These are phyloP conservation scores for Debaryomyces nepalensis DNA, from an alignment of 1,139 yeast species.

Conservation along the genomic window DNA sequence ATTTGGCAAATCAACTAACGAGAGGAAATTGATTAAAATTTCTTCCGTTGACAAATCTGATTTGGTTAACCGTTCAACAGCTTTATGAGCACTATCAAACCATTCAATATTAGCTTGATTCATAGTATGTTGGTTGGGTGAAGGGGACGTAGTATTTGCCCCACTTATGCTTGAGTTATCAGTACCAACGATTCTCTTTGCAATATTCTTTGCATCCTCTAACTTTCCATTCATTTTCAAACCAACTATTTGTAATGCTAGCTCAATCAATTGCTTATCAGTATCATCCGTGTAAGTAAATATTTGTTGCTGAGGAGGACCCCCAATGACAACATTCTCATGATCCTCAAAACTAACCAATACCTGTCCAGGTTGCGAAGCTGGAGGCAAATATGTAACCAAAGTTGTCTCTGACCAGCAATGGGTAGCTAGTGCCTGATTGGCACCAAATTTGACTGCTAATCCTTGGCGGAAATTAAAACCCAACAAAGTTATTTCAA, in stretches of 20 bases:
- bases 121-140: conserved; percentile 13
- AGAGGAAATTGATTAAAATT: conserved; percentile 64
- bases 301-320: conserved; percentile 54
- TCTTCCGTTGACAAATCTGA: conserved; percentile 58
- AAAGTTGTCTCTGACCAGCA: conserved; percentile 96
- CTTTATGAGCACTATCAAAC: conserved; percentile 53
- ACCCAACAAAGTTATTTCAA: conserved; percentile 89
- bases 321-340: conserved; percentile 34
- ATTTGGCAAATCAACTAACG: conserved; percentile 63
- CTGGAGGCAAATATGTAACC: conserved; percentile 92
- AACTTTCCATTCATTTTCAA: conserved; percentile 91
- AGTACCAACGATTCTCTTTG: conserved; percentile 80
- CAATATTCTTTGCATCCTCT: conserved; percentile 91
- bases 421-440: conserved; percentile 83
- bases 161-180: conserved; percentile 26
- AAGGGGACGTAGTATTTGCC: conserved; percentile 4
- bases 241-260: conserved; percentile 93
- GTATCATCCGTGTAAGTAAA: conserved; percentile 93
- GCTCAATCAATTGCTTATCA: conserved; percentile 86
- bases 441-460: conserved; percentile 83
- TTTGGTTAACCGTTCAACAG: conserved; percentile 54
- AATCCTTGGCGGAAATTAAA: conserved; percentile 83
- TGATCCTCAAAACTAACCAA: conserved; percentile 75
- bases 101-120: conserved; percentile 42
- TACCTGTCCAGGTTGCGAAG: conserved; percentile 87